Base-by-base conservation (phyloP, 2,329 filamentous ascomycete species). In the Fusarium illudens region DNA sequence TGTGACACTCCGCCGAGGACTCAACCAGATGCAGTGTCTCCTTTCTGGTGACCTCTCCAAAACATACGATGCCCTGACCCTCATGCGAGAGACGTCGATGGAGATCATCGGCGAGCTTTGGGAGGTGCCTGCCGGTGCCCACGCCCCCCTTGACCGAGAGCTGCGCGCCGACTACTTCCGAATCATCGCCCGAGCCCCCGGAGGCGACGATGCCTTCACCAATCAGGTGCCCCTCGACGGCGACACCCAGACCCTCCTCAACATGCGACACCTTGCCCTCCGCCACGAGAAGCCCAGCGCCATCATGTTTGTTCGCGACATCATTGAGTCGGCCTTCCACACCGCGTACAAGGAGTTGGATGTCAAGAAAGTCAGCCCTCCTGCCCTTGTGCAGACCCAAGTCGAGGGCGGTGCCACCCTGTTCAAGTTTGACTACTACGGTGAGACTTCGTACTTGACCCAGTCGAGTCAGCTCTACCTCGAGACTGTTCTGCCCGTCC, bases 381-480 rank as follows among this genome's bases (percentile, higher is more conserved):
- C 94, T 2, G 93, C 93, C 30, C 90, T 97, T 79, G 96, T 97
- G 63, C 96, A 96, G 83, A 98, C 95, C 17, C 92, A 97, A 82
- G 92, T 97, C 76, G 94, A 98, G 82, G 94, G 94, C 70, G 94
- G 94, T 59, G 89, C 92, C 73, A 97, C 94, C 4, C 89, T 98
- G 34, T 98, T 97, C 87, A 89, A 88, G 64, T 92, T 97, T 75
- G 86, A 92, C 76, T 96, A 96, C 85, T 97, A 97, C 81, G 91
- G 90, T 72, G 92, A 97, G 80, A 87, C 90, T 72, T 92, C 96
- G 62, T 99, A 94, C 84, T 89, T 99, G 67, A 98, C 96, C 4
- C 96, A 99, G 82, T 97, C 94, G 4, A 97, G 93, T 32, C 96
- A 99, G 81, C 89, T 99, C 56, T 99, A 99, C 82, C 91, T 99